Conservation (phyloP, 768 basidiomycete genomes). For the Mycena albidolilacea region DNA sequence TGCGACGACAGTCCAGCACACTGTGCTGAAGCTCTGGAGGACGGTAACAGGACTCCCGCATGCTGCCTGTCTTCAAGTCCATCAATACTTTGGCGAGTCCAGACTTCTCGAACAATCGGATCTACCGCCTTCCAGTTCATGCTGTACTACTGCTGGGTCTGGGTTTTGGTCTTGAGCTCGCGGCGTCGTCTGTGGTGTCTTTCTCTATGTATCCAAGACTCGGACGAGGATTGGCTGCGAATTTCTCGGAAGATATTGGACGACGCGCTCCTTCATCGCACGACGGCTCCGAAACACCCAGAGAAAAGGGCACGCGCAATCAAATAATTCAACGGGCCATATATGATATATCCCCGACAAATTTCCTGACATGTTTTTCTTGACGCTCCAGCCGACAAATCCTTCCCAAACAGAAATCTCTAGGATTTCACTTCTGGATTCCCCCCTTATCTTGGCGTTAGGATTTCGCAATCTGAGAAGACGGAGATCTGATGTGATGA, state of each 20-base stretch:
- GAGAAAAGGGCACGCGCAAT: too few species aligned
- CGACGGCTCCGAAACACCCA: not conserved
- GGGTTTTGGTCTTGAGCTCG: not conserved
- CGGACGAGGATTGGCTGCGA: not conserved
- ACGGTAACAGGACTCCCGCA: not conserved
- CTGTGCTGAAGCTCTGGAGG: not conserved
- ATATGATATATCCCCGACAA: not conserved
- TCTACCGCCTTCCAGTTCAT: not conserved
- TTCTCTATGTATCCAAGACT: not conserved
- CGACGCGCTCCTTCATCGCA: not conserved
- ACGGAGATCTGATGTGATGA: constrained; percentile 16
- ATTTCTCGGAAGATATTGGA: not conserved
- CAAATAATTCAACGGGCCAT: constrained; percentile 1
- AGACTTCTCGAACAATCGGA: not conserved
- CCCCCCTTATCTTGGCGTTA: constrained; percentile 1
- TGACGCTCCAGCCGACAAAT: constrained; percentile 2
- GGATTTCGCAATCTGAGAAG: constrained; percentile 21
- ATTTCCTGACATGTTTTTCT: not conserved
- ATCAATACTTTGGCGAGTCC: too few species aligned
- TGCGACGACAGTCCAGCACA: not conserved
- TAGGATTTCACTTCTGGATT: constrained; percentile 15
- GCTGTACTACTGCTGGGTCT: not conserved
- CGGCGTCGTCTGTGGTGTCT: not conserved
- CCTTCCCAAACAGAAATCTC: constrained; percentile 14
- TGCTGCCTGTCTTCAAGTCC: not conserved